These are phyloP conservation scores for Tubosaeta sp. DNA, from an alignment of 768 basidiomycete species.

Conservation along the genomic window DNA sequence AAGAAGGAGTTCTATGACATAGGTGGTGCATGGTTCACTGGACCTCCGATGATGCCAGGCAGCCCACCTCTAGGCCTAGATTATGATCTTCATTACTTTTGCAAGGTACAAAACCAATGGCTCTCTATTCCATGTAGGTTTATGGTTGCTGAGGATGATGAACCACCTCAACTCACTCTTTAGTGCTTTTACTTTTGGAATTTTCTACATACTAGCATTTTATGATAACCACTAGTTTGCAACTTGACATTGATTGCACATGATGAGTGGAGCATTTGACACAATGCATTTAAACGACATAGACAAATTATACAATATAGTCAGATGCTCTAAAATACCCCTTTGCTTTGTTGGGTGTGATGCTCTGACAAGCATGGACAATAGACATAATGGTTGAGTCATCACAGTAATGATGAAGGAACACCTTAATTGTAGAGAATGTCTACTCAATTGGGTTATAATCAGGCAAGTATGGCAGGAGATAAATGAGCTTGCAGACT, in stretches of 20 bases:
- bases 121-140: no score
- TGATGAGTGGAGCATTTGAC: no score
- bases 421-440: not conserved
- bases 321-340: conserved; percentile 3
- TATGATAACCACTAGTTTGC: no score
- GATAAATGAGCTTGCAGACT: conserved; percentile 24
- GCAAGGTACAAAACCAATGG: no score
- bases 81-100: no score
- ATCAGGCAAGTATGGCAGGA: conserved; percentile 16
- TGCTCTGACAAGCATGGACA: not conserved
- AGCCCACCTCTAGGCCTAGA: no score
- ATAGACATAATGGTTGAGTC: not conserved
- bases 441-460: conserved; percentile 22
- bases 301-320: conserved; percentile 1
- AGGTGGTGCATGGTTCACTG: not conserved
- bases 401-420: not conserved
- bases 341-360: conserved; percentile 1
- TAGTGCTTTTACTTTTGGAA: no score
- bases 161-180: no score
- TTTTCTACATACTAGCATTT: no score
- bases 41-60: not conserved
- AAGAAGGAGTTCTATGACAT: not conserved
- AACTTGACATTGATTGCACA: no score
- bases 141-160: no score
- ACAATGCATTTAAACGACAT: no score